Evolutionary conservation across 2,329 filamentous ascomycete genomes (phyloP), one percentile per base, ranked within the genome.

Genomic region (Passalora sequoiae): DNA sequence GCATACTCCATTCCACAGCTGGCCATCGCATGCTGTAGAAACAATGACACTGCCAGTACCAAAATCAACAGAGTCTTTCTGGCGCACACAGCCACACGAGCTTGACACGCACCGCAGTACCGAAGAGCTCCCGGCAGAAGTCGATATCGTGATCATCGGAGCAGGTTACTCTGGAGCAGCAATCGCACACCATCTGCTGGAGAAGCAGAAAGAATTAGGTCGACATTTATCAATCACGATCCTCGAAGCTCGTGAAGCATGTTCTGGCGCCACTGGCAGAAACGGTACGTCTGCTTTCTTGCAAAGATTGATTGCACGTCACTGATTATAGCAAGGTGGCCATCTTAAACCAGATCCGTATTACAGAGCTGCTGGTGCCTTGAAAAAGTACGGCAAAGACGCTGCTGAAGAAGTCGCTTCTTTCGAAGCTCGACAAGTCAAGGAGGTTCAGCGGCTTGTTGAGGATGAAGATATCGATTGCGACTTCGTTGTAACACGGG

Each of bases 21-120:
- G 30, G n/a, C 15, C 8, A 10, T 6, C 30, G 17, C 7, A 5
- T 8, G 21, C 16, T 4, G 13, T 8, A 12, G 20, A 9, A 4
- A 24, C 33, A 8, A 53, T 53, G 52, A 16, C 47, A n/a, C 35
- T 47, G 17, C 52, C 52, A 16, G 50, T 54, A 6, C 33, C 43
- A 7, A 47, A 53, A 15, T 44, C 55, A 1, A 60, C 56, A 1
- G n/a, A 43, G 16, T 46, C 69, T 2, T 74, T 71, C 54, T 75
- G 72, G 73, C 60, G 66, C 13, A 60, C 60, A 3, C 49, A 67
- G 17, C 64, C 63, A 5, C 61, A 69, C 48, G 44, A 53, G 1
- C 55, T 75, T 2, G 68, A 72, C 44, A 59, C 80, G n/a, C 79
- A 86, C 58, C 75, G 77, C 16, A 81, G 80, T 0, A 87, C 84